Evolutionary conservation across 768 basidiomycete species (phyloP).

Genomic region (Holtermannia corniformis): DNA sequence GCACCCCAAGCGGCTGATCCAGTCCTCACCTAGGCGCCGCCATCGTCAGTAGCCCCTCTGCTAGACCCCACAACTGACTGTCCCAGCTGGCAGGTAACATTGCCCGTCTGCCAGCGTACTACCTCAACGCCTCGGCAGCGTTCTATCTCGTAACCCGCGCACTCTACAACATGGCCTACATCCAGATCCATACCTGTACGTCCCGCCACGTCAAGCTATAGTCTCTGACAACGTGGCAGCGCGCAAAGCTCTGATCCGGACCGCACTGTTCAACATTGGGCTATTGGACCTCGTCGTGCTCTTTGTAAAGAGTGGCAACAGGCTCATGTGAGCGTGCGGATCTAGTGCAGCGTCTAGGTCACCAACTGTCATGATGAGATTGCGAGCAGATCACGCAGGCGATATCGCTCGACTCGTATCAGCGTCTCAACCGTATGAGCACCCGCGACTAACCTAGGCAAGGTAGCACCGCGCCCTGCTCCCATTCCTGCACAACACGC

Average conservation of each 20-base stretch:
- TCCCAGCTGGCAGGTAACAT: slow-evolving; percentile 26
- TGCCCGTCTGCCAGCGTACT: slow-evolving; percentile 16
- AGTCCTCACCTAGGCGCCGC: slow-evolving; percentile 24
- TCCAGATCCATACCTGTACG: slow-evolving; percentile 23
- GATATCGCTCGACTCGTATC: no score
- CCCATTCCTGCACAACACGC: no score
- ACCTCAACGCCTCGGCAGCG: slow-evolving; percentile 21
- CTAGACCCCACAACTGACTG: not conserved
- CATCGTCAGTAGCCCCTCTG: slow-evolving; percentile 23
- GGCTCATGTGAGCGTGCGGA: slow-evolving; percentile 1
- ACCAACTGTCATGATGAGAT: no score
- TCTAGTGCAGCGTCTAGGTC: no score
- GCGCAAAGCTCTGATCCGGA: slow-evolving; percentile 11
- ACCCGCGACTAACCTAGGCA: no score
- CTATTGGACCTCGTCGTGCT: slow-evolving; percentile 21
- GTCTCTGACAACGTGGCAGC: slow-evolving; percentile 1
- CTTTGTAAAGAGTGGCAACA: slow-evolving; percentile 31
- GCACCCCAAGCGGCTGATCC: no score
- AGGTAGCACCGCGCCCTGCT: no score
- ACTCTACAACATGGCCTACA: slow-evolving; percentile 26
- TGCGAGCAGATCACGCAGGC: no score
- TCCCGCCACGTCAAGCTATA: no score
- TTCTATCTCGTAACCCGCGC: slow-evolving; percentile 21
- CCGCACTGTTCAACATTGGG: slow-evolving; percentile 17
- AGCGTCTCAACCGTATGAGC: no score